Percentiles rank a stretch among this genome's conserved stretches.
phyloP scores from a whole-genome alignment of 177 flowering plant genomes.

The Vitis hybrid region DNA sequence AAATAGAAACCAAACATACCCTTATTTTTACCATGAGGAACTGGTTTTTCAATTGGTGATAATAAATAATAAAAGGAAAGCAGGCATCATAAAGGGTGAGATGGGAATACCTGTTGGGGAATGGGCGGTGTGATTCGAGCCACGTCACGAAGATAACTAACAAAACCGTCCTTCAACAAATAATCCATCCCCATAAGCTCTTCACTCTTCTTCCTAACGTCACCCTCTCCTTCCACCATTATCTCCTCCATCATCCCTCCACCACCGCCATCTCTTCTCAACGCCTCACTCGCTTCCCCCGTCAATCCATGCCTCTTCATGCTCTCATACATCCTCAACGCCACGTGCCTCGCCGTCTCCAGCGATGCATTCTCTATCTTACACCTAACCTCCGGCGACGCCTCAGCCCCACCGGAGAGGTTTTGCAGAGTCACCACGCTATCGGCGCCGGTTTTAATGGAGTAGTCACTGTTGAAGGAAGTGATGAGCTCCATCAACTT shows the following conservation, averaged over 20 bases:
- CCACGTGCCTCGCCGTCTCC: slow-evolving; percentile 14
- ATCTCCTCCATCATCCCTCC: not conserved
- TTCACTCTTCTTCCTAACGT: not conserved
- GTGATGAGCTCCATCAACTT: too few species aligned
- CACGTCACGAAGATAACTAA: slow-evolving; percentile 28
- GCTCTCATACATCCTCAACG: slow-evolving; percentile 20
- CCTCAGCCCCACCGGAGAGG: not conserved
- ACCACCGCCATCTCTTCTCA: not conserved
- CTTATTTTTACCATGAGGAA: too few species aligned
- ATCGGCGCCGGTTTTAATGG: too few species aligned
- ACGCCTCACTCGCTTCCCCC: slow-evolving; percentile 15
- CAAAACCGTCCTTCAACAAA: slow-evolving; percentile 27
- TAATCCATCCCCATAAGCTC: slow-evolving; percentile 29
- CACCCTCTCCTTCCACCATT: not conserved
- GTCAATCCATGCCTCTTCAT: slow-evolving; percentile 23
- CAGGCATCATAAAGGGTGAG: too few species aligned
- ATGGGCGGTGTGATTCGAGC: slow-evolving; percentile 28
- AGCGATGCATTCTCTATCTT: slow-evolving; percentile 19
- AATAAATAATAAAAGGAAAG: too few species aligned
- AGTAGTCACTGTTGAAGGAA: too few species aligned
- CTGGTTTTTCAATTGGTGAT: too few species aligned
- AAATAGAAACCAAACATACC: too few species aligned
- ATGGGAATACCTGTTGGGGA: slow-evolving; percentile 24
- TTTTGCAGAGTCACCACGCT: too few species aligned
- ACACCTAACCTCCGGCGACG: slow-evolving; percentile 7